A percentile compares a stretch with the other conserved stretches of the same genome.
Evolutionary conservation across 129 eudicot genomes (phyloP).

Genomic region (Centrapalus pauciflorus): DNA sequence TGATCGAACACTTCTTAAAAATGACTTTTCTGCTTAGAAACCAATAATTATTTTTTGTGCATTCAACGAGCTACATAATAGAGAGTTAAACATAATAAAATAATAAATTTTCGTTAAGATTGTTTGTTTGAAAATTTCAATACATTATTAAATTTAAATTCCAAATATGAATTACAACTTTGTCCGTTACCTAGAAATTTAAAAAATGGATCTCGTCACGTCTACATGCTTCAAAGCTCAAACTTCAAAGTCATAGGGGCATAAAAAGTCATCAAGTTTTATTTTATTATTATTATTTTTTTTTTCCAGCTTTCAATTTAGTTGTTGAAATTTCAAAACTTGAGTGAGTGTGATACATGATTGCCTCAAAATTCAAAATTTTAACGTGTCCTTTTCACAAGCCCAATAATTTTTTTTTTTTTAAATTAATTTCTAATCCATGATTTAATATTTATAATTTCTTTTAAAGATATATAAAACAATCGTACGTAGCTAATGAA

Average conservation of each 20-base stretch:
- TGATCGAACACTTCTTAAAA: no score
- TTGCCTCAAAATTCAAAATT: conserved; percentile 13
- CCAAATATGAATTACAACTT: no score
- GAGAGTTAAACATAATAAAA: no score
- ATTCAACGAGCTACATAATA: no score
- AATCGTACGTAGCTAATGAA: no score
- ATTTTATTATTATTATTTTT: not conserved
- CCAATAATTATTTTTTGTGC: no score
- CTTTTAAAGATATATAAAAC: no score
- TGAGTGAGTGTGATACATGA: conserved; percentile 25
- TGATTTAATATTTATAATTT: no score
- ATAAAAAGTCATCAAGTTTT: conserved; percentile 22
- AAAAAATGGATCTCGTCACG: conserved; percentile 18
- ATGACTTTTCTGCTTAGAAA: no score
- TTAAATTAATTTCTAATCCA: not conserved
- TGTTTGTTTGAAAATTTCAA: no score
- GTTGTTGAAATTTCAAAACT: conserved; percentile 10
- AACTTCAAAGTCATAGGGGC: conserved; percentile 14
- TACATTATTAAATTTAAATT: no score
- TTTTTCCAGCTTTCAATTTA: not conserved
- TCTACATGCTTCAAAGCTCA: conserved; percentile 21
- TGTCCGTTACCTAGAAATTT: not conserved
- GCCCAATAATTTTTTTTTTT: not conserved
- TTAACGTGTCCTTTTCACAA: conserved; percentile 13
- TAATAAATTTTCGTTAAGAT: no score